Evolutionary conservation across 2,329 filamentous ascomycete species (phyloP), one percentile per base, ranked within the genome.

Genomic region (Nothomitra cinnamomea): DNA sequence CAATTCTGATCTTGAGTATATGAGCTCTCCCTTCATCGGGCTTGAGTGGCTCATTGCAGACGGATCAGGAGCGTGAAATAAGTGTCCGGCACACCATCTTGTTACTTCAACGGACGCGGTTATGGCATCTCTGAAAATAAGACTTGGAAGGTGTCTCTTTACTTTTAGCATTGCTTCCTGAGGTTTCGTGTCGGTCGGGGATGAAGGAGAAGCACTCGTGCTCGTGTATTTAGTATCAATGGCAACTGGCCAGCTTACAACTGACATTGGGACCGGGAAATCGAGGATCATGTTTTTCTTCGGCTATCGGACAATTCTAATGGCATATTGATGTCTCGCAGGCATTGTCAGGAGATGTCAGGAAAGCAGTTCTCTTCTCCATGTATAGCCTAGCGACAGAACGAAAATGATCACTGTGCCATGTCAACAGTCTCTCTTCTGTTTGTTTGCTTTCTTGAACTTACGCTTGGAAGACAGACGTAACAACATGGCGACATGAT

Each of bases 71-170:
- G 79, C 75, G 79, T 98, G 92, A 96, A 82, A 88, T 88, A 78
- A 83, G 92, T 88, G 92, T 95, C 85, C 88, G 90, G 87, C 92
- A 95, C 90, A 95, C 71, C 77, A 82, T 84, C 90, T 95, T 96
- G 88, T 95, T 94, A 87, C 78, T 72, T 73, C 72, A 77, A 87
- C 89, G 90, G 82, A 95, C 90, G 92, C 89, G 80, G 87, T 83
- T 77, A 85, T 82, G 85, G 87, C 83, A 94, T 85, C 87, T 95
- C 90, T 96, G 90, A 96, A 63, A 61, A 63, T 66, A 67, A 69
- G 69, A 67, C 75, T 79, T 80, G 77, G 76, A 75, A 75, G 72
- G 68, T 64, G 63, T 68, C 35, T 36, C 19, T 35, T 22, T 32
- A 35, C 17, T 49, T 32, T 17, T 49, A 15, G 5, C 8, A 15